Evolutionary conservation across 495 filamentous ascomycete species (phyloP).

Genomic region (Aspergillus baeticus): DNA sequence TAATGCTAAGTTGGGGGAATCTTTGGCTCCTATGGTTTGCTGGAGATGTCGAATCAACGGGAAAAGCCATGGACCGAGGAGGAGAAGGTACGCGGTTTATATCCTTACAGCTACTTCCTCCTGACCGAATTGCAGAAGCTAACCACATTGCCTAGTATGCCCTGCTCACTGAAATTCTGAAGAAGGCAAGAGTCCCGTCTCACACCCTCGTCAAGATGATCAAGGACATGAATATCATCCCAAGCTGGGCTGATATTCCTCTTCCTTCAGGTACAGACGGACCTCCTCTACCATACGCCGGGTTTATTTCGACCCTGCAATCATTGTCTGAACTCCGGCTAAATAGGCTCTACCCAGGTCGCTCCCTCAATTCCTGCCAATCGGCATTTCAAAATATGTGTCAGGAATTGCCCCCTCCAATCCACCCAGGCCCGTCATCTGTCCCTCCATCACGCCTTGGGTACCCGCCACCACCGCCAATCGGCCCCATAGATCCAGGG

Average conservation of each 20-base stretch:
- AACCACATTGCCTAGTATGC: slow-evolving; percentile 38
- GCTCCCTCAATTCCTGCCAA: slow-evolving; percentile 46
- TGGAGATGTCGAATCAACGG: slow-evolving; percentile 48
- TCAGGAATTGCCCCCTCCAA: slow-evolving; percentile 20
- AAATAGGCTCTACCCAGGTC: slow-evolving; percentile 29
- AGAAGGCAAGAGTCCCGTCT: slow-evolving; percentile 52
- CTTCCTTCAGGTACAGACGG: slow-evolving; percentile 49
- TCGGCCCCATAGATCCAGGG: slow-evolving; percentile 23
- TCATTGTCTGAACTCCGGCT: slow-evolving; percentile 5
- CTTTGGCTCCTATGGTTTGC: slow-evolving; percentile 37
- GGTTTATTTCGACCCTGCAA: background rate
- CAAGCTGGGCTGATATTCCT: slow-evolving; percentile 57
- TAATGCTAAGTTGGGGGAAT: slow-evolving; percentile 10
- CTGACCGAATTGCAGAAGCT: slow-evolving; percentile 2
- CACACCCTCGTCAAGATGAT: slow-evolving; percentile 50
- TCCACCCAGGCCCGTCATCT: slow-evolving; percentile 24
- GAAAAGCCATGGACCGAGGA: slow-evolving; percentile 57
- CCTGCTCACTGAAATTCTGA: slow-evolving; percentile 61
- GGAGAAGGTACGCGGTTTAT: slow-evolving; percentile 52
- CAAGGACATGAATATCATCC: slow-evolving; percentile 45
- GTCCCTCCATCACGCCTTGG: slow-evolving; percentile 29
- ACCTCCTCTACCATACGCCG: background rate
- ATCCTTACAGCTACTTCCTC: background rate
- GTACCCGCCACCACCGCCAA: slow-evolving; percentile 18
- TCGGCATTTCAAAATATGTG: slow-evolving; percentile 38